Conservation (phyloP, 306 rosid genomes). For the Pyrus communis region DNA sequence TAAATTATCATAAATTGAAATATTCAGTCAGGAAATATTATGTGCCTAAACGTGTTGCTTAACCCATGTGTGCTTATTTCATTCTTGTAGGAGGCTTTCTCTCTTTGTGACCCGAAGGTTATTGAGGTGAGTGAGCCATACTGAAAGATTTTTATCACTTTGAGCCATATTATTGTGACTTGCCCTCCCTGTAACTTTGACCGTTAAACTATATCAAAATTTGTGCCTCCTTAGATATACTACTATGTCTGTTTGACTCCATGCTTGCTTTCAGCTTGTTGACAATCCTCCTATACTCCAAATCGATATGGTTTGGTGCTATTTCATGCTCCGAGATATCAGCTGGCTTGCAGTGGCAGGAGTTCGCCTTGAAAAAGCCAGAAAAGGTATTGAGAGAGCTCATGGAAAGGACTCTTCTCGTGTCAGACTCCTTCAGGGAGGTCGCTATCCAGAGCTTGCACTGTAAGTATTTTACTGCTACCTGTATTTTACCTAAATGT, state of each 20-base stretch:
- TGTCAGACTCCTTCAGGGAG: slow-evolving; percentile 68
- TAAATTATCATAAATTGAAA: background rate
- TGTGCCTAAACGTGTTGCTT: slow-evolving; percentile 1
- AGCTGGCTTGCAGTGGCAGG: slow-evolving; percentile 82
- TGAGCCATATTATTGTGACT: background rate
- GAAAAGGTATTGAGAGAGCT: slow-evolving; percentile 66
- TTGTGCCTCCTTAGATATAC: background rate
- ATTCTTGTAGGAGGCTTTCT: slow-evolving; percentile 70
- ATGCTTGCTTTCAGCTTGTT: slow-evolving; percentile 47
- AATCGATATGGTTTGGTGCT: slow-evolving; percentile 99
- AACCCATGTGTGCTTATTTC: slow-evolving; percentile 3
- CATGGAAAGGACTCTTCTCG: slow-evolving; percentile 81
- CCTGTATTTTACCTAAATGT: background rate
- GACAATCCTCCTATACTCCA: slow-evolving; percentile 91
- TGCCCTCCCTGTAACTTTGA: slow-evolving; percentile 8
- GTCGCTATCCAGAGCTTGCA: slow-evolving; percentile 82
- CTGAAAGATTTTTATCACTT: background rate
- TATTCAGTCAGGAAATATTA: background rate
- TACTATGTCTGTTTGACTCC: background rate
- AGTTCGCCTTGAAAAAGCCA: slow-evolving; percentile 68
- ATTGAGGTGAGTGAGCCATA: slow-evolving; percentile 56
- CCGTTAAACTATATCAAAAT: background rate
- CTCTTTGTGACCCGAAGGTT: slow-evolving; percentile 71
- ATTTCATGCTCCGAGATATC: slow-evolving; percentile 87
- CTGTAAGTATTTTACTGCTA: slow-evolving; percentile 42